A percentile compares a stretch with the other conserved stretches of the same genome.
phyloP scores from a whole-genome alignment of 2,329 filamentous ascomycete species.

The Stachybotrys chartarum region DNA sequence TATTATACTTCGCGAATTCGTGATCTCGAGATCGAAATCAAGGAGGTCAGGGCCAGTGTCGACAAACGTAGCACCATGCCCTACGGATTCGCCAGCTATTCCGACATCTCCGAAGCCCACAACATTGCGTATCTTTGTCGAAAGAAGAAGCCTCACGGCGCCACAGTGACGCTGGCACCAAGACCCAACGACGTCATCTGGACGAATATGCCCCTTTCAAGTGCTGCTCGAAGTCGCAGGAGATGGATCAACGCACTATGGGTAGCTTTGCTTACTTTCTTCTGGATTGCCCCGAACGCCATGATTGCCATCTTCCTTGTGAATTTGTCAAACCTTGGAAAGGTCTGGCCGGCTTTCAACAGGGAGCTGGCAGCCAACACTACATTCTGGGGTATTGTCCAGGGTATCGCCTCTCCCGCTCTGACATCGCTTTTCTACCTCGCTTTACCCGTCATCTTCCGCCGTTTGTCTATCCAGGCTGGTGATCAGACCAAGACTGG shows the following conservation, averaged over 20 bases:
- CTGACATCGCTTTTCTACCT: conserved; percentile 84
- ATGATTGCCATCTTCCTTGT: conserved; percentile 91
- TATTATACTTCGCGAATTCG: conserved; percentile 83
- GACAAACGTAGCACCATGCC: conserved; percentile 84
- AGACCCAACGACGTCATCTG: conserved; percentile 90
- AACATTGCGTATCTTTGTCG: conserved; percentile 75
- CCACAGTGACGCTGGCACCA: conserved; percentile 72
- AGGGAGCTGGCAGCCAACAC: conserved; percentile 54
- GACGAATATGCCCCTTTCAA: conserved; percentile 77
- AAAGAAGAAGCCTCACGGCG: conserved; percentile 72
- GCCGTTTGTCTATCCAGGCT: conserved; percentile 71
- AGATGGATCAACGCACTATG: conserved; percentile 76
- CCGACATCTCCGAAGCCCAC: conserved; percentile 81
- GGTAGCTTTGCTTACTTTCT: conserved; percentile 69
- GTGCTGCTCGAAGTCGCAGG: conserved; percentile 61
- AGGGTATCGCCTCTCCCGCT: conserved; percentile 85
- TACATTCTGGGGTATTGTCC: conserved; percentile 74
- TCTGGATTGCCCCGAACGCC: conserved; percentile 90
- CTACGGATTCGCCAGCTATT: conserved; percentile 92
- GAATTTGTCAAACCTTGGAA: conserved; percentile 72
- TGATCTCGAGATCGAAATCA: conserved; percentile 75
- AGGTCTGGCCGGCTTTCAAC: conserved; percentile 72
- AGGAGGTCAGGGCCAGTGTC: conserved; percentile 70
- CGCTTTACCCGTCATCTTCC: conserved; percentile 83
- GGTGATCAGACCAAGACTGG: conserved; percentile 91